Percentiles rank a stretch among this genome's conserved stretches.
Conservation (phyloP, 1,139 yeast genomes). For the Pichia sp. region DNA sequence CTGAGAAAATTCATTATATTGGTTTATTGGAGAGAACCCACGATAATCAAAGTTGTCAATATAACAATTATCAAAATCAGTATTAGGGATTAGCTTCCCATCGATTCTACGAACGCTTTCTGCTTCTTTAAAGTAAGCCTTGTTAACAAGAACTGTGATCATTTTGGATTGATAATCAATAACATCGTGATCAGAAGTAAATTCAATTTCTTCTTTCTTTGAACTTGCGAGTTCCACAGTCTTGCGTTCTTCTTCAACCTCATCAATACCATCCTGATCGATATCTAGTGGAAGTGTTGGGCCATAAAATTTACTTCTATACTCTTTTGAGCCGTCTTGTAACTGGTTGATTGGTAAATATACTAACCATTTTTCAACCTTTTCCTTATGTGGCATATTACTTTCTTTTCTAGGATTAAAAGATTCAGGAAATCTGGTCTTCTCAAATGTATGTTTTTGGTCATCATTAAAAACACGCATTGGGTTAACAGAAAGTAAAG, state of each 20-base stretch:
- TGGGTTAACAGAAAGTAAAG: neutral
- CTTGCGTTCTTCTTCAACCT: conserved; percentile 6
- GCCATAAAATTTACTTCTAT: conserved; percentile 41
- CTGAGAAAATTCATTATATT: conserved; percentile 3
- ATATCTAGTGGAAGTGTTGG: conserved; percentile 32
- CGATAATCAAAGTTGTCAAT: neutral
- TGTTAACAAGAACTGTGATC: conserved; percentile 41
- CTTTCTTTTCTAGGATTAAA: conserved; percentile 55
- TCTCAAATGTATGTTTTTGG: neutral
- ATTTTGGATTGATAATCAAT: conserved; percentile 47
- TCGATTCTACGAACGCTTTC: conserved; percentile 22
- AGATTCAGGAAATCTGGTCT: conserved; percentile 31
- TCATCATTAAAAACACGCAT: neutral
- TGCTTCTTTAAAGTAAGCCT: conserved; percentile 36
- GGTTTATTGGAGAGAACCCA: neutral
- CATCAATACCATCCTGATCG: conserved; percentile 11
- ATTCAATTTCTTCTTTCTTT: neutral
- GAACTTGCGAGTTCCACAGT: conserved; percentile 23
- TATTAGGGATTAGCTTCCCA: conserved; percentile 7
- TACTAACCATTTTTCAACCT: conserved; percentile 55
- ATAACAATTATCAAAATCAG: neutral
- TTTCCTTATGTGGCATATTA: conserved; percentile 57
- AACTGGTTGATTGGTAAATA: conserved; percentile 41
- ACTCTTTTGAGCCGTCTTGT: conserved; percentile 18
- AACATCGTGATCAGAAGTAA: conserved; percentile 32